Conservation (phyloP, 495 filamentous ascomycete species). For the Penicillium lividum region DNA sequence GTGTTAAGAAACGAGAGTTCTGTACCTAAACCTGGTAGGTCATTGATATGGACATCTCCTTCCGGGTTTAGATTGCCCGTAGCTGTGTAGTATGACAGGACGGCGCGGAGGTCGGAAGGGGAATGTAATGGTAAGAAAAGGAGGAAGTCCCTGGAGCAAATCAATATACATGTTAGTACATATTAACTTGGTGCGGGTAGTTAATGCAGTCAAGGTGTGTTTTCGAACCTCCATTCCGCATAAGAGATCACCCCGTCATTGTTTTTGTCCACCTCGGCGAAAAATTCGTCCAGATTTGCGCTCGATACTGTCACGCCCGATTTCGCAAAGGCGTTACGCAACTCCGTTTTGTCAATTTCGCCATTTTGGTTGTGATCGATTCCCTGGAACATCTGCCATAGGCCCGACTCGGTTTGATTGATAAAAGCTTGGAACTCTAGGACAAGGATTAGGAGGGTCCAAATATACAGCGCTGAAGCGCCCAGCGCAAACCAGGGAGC, state of each 20-base stretch:
- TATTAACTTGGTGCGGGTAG: not conserved
- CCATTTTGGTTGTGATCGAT: constrained; percentile 89
- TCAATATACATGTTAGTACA: constrained; percentile 9
- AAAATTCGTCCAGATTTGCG: constrained; percentile 79
- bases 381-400: constrained; percentile 76
- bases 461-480: constrained; percentile 8
- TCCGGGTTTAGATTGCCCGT: constrained; percentile 89
- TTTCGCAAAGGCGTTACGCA: constrained; percentile 71
- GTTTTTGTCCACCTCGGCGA: constrained; percentile 85
- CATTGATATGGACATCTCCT: constrained; percentile 92
- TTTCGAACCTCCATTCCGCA: constrained; percentile 89
- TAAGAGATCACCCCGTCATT: constrained; percentile 86
- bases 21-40: constrained; percentile 94
- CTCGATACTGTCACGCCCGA: constrained; percentile 79
- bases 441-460: constrained; percentile 8
- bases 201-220: not conserved
- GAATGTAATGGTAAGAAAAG: constrained; percentile 83
- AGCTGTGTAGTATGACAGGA: constrained; percentile 88
- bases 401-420: constrained; percentile 77
- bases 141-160: constrained; percentile 73
- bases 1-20: constrained; percentile 67
- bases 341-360: constrained; percentile 82
- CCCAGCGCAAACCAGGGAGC: constrained; percentile 7
- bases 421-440: constrained; percentile 88
- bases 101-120: constrained; percentile 70